Evolutionary conservation across 805 yeast genomes (phyloP).

Genomic region (Monosporozyma aerobia): DNA sequence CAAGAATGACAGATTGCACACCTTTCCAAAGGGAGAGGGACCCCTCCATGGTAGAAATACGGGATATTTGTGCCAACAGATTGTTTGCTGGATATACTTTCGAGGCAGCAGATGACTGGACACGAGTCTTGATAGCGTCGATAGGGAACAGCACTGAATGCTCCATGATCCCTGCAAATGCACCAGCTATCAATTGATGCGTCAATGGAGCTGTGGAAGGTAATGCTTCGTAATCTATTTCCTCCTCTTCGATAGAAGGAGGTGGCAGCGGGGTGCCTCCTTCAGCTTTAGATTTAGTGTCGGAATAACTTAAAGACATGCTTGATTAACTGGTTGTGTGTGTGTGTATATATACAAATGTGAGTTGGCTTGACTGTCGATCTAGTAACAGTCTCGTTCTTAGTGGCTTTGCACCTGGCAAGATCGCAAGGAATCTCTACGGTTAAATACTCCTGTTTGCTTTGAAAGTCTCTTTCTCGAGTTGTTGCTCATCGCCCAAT

Average conservation of each 20-base stretch:
- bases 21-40: slow-evolving; percentile 88
- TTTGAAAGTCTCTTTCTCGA: not conserved
- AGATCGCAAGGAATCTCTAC: not conserved
- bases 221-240: slow-evolving; percentile 82
- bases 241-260: slow-evolving; percentile 26
- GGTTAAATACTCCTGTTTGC: not conserved
- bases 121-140: slow-evolving; percentile 91
- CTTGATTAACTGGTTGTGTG: not conserved
- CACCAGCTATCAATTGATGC: slow-evolving; percentile 86
- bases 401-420: too few relatives aligned
- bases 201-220: slow-evolving; percentile 78
- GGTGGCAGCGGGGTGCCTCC: not conserved
- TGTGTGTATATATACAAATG: not conserved
- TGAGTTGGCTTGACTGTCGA: not conserved
- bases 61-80: slow-evolving; percentile 58
- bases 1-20: slow-evolving; percentile 79
- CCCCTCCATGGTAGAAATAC: slow-evolving; percentile 82
- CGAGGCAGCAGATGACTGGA: slow-evolving; percentile 44
- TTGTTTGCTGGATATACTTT: slow-evolving; percentile 4
- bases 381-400: too few relatives aligned
- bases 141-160: slow-evolving; percentile 95
- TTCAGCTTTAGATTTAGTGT: not conserved
- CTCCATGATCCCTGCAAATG: slow-evolving; percentile 98
- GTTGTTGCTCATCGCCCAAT: not conserved
- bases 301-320: slow-evolving; percentile 3